Evolutionary conservation across 352 stramenopile species (phyloP), one percentile per base, ranked within the genome.

Genomic region (Phytophthora rubi): DNA sequence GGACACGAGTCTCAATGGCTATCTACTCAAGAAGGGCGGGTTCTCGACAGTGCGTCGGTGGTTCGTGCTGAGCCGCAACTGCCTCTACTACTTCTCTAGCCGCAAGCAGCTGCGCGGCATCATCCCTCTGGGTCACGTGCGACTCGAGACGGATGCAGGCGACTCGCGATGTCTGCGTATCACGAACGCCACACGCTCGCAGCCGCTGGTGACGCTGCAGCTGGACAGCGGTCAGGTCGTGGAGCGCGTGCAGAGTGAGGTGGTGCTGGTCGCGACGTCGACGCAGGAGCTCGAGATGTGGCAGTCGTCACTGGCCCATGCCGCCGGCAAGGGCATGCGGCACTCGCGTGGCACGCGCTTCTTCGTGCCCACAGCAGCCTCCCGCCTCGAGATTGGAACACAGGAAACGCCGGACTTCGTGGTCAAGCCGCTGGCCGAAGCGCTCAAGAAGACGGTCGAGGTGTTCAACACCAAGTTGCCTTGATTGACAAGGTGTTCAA

Each of bases 61-160:
- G 90, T 96, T 95, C 55, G 88, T 97, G 65, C 71, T 97, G 15
- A 95, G 88, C 47, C 88, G 88, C 67, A 96, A 95, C 53, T 97
- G 88, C 47, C 70, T 97, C 45, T 97, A 97, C 86, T 93, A 94
- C 65, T 97, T 97, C 53, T 91, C 85, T 1, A 90, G 75, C 64
- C 77, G 74, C 37, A 94, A 95, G 59, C 85, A 94, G 66, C 70
- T 97, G 23, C 85, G 87, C 0, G 86, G 87, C n/a, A 96, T 97
- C 65, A 92, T 97, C 52, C 90, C 90, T 6, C 68, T 97, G 23
- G 90, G 88, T 21, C 84, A 83, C 59, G 87, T 97, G 32, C 77
- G 81, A 0, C 76, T 97, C 21, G 83, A 94, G 64, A 82, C 82
- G 26, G 86, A 93, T 54, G 65, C 81, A 0, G 75, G 70, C 12